Conservation (phyloP, 2,329 filamentous ascomycete species). For the Xylaria sp. region DNA sequence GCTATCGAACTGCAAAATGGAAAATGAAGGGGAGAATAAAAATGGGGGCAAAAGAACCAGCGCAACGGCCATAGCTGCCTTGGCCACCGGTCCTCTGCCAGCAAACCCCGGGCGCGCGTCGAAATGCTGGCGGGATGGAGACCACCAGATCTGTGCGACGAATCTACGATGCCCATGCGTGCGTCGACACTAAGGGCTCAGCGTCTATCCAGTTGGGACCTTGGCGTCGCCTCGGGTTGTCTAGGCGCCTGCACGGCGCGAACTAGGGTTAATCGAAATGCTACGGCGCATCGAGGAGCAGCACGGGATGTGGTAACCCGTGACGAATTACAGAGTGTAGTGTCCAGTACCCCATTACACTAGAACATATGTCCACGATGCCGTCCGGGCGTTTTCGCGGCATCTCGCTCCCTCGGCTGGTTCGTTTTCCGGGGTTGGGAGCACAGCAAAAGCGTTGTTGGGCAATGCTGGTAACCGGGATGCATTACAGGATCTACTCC, state of each 20-base stretch:
- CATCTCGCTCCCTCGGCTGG: neutral
- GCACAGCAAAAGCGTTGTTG: slow-evolving; percentile 9
- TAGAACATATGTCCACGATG: neutral
- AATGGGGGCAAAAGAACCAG: too few species aligned
- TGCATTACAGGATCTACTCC: slow-evolving; percentile 15
- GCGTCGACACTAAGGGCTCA: slow-evolving; percentile 30
- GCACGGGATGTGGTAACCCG: neutral
- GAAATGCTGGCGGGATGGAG: slow-evolving; percentile 2
- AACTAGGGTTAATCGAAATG: slow-evolving; percentile 35
- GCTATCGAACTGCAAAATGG: too few species aligned
- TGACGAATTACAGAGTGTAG: neutral
- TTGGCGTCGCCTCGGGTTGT: slow-evolving; percentile 30
- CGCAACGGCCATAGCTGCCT: slow-evolving; percentile 2
- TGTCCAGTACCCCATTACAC: neutral
- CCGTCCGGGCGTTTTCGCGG: neutral
- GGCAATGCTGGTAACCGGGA: slow-evolving; percentile 24
- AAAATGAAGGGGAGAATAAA: neutral
- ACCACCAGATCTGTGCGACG: slow-evolving; percentile 26
- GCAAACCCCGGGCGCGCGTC: slow-evolving; percentile 8
- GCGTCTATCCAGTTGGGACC: slow-evolving; percentile 23
- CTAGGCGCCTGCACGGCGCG: slow-evolving; percentile 34
- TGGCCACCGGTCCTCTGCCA: slow-evolving; percentile 2
- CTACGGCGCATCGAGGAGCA: slow-evolving; percentile 20
- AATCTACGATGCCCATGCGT: slow-evolving; percentile 28
- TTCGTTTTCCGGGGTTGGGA: neutral